Conservation (phyloP, 257 asterid species). For the Parsonsia alboflavescens region DNA sequence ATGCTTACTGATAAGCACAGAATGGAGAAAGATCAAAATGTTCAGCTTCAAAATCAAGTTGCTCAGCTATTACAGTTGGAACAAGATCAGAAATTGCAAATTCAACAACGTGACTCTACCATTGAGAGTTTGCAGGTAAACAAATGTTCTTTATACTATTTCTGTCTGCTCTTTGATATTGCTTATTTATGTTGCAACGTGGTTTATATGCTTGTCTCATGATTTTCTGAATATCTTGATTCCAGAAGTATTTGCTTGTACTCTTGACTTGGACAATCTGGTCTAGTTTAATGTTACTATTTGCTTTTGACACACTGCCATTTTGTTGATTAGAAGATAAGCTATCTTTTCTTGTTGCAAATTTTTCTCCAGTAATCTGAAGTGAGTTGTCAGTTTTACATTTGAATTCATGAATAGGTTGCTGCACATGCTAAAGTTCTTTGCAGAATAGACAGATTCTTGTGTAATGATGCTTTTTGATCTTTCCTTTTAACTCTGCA, state of each 20-base stretch:
- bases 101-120: constrained; percentile 68
- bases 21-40: constrained; percentile 87
- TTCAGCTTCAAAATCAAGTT: constrained; percentile 67
- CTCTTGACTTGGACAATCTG: background rate
- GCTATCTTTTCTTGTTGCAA: background rate
- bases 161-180: background rate
- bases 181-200: background rate
- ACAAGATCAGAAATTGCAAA: constrained; percentile 71
- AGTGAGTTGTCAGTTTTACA: background rate
- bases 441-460: background rate
- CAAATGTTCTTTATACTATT: background rate
- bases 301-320: background rate
- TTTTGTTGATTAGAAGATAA: background rate
- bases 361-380: background rate
- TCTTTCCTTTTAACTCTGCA: constrained; percentile 12
- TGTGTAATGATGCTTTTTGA: background rate
- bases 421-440: background rate
- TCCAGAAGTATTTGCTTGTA: background rate
- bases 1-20: constrained; percentile 65
- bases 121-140: constrained; percentile 83
- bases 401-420: background rate
- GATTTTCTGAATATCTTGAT: background rate
- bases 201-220: background rate
- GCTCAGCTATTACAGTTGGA: constrained; percentile 72
- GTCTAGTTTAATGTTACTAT: background rate